Evolutionary conservation across 2,329 filamentous ascomycete genomes (phyloP), one percentile per base, ranked within the genome.

Genomic region (Byssothecium circinans): DNA sequence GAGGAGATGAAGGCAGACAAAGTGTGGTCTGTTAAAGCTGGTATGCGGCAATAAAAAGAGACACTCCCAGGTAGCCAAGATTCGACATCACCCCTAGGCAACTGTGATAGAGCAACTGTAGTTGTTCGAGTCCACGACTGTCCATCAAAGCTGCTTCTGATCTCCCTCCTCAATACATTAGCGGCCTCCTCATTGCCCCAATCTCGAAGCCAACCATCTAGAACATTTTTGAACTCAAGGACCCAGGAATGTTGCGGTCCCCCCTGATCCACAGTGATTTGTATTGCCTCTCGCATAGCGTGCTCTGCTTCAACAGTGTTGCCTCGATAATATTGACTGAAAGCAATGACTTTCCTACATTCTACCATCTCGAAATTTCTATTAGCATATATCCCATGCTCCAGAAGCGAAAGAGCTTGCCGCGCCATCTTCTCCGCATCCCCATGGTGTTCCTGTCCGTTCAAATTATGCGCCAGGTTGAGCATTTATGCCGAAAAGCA

Each of bases 1-100:
- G 49, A 49, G 44, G 52, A 52, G 51, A 53, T 55, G 46, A 53
- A 50, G 49, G 48, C 40, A 57, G 46, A 58, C 41, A 49, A 48
- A 57, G 46, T 60, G 45, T 54, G 37, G 41, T 41, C 8, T 18
- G 23, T 41, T 41, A 32, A 56, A 57, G 54, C 54, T 57, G 37
- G 47, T 50, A 58, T 37, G 19, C 18, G 25, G 17, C 17, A 45
- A 20, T 30, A 30, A 45, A 22, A 44, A 17, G 42, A 19, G 30
- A 33, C 6, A 36, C 22, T 44, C 14, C 41, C 12, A 35, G 33
- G 33, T n/a, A 44, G 41, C 32, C 23, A 44, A 20, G 10, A 35
- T 20, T 6, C 14, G 11, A 17, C 6, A 36, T 23, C 18, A 36
- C 23, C 20, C 38, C 4, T 19, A 27, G 15, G 25, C 17, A 38